These are phyloP conservation scores for Trichoderma afroharzianum DNA, from an alignment of 2,329 filamentous ascomycete genomes.

Conservation along the genomic window DNA sequence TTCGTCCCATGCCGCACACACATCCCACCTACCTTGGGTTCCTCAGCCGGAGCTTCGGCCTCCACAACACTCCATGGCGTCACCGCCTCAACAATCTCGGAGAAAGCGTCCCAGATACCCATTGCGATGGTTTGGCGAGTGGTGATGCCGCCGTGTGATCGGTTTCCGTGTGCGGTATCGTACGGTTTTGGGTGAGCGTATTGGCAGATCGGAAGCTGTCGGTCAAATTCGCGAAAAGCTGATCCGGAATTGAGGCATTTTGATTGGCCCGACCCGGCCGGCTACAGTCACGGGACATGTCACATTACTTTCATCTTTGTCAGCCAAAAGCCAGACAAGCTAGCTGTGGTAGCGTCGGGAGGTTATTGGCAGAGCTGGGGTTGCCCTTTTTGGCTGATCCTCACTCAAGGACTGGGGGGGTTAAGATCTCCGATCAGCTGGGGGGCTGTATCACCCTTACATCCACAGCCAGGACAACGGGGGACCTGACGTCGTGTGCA, in stretches of 20 bases:
- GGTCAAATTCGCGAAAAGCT: conserved; percentile 41
- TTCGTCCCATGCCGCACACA: not conserved
- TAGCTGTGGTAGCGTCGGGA: not conserved
- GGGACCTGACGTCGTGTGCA: not conserved
- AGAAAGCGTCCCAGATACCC: conserved; percentile 64
- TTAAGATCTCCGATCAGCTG: conserved; percentile 13
- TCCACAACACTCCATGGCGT: conserved; percentile 62
- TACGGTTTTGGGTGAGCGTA: conserved; percentile 30
- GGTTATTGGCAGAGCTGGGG: conserved; percentile 13
- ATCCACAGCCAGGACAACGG: not conserved
- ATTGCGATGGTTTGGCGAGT: conserved; percentile 43
- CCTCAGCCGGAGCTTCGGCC: conserved; percentile 65
- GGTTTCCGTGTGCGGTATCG: conserved; percentile 33
- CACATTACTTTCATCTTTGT: conserved; percentile 24
- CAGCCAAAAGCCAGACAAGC: not conserved
- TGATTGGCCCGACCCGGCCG: conserved; percentile 41
- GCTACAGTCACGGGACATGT: conserved; percentile 20
- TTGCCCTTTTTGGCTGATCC: conserved; percentile 14
- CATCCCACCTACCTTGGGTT: conserved; percentile 48
- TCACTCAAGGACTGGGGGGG: conserved; percentile 1
- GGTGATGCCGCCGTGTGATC: conserved; percentile 40
- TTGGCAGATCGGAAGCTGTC: conserved; percentile 40
- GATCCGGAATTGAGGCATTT: conserved; percentile 47
- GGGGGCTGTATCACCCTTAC: conserved; percentile 12
- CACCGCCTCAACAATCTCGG: conserved; percentile 61